Evolutionary conservation across 2,329 filamentous ascomycete genomes (phyloP), one percentile per base, ranked within the genome.

Genomic region (Pseudodiploospora longispora): DNA sequence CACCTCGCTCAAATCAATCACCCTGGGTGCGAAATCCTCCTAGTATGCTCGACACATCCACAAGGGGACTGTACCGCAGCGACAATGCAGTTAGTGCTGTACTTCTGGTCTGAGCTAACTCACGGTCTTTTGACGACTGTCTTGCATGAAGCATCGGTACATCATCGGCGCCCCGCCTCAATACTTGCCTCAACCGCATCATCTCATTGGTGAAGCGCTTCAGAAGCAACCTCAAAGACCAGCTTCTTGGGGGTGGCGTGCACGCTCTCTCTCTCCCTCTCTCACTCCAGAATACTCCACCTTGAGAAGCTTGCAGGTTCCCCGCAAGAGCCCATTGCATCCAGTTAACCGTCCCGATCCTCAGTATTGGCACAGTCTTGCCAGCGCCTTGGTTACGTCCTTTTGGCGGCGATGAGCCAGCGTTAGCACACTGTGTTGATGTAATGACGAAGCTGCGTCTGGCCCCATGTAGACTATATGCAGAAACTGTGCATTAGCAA

Each of bases 271-370:
- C 19, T 19, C 19, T 19, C 19, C 19, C 19, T 19, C 19, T 19
- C 19, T 19, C 19, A 19, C 19, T 19, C 19, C 19, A 19, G 19
- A 19, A 19, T 19, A 39, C 27, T 27, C 30, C 32, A 9, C 19
- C 30, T 32, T 6, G 36, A 6, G n/a, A 30, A 36, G 27, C 30
- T 41, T 42, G 38, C 34, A 41, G 38, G 37, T 49, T 46, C 47
- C 47, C 48, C 48, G 47, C 47, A 48, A 50, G 44, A 36, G 35
- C 12, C 30, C 34, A 29, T 33, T 41, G 19, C 30, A 30, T 43
- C 34, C 36, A 40, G 36, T 30, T 38, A 40, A 47, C 50, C 38
- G 50, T 51, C 38, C 46, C 47, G 49, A 52, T 52, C 44, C 40
- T 44, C 10, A 35, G 39, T 42, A 47, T 46, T 41, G 47, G 44